A percentile compares a stretch with the other conserved stretches of the same genome.
Evolutionary conservation across 2,329 filamentous ascomycete genomes (phyloP).

Genomic region (Fusarium keratoplasticum): DNA sequence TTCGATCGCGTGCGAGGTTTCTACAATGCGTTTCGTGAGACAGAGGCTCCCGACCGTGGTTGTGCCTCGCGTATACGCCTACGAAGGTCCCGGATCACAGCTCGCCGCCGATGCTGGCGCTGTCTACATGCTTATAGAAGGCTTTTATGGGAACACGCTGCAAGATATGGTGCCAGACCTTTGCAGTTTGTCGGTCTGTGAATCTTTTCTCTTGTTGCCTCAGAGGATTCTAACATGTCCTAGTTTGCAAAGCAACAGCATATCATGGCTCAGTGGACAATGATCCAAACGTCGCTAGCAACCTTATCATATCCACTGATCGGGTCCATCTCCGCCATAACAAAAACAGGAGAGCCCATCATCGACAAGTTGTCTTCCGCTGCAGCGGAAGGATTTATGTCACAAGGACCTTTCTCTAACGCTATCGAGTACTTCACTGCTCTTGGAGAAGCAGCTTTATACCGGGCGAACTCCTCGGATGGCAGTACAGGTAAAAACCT

Average conservation of each 20-base stretch:
- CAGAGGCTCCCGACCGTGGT: constrained; percentile 10
- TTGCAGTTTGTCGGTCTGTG: constrained; percentile 35
- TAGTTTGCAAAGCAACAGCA: constrained; percentile 32
- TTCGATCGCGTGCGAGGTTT: constrained; percentile 32
- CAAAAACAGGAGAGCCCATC: constrained; percentile 30
- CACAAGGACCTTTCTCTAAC: constrained; percentile 35
- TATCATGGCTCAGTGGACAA: constrained; percentile 40
- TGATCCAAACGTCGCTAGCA: constrained; percentile 6
- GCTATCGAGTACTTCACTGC: constrained; percentile 38
- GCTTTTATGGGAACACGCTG: constrained; percentile 40
- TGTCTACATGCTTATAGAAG: constrained; percentile 45
- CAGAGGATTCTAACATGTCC: background rate
- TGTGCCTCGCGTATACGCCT: constrained; percentile 36
- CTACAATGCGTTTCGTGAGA: constrained; percentile 33
- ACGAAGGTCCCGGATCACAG: constrained; percentile 26
- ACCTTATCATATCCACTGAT: constrained; percentile 37
- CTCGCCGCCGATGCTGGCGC: constrained; percentile 30
- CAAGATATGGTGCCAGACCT: constrained; percentile 33
- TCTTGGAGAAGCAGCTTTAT: constrained; percentile 26
- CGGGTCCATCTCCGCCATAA: constrained; percentile 39
- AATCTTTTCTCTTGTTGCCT: background rate
- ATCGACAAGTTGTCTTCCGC: constrained; percentile 33
- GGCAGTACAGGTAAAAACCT: background rate
- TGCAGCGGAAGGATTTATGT: background rate
- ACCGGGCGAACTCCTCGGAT: background rate